Conservation (phyloP, 768 basidiomycete species). For the Clitopilus passeckerianus region DNA sequence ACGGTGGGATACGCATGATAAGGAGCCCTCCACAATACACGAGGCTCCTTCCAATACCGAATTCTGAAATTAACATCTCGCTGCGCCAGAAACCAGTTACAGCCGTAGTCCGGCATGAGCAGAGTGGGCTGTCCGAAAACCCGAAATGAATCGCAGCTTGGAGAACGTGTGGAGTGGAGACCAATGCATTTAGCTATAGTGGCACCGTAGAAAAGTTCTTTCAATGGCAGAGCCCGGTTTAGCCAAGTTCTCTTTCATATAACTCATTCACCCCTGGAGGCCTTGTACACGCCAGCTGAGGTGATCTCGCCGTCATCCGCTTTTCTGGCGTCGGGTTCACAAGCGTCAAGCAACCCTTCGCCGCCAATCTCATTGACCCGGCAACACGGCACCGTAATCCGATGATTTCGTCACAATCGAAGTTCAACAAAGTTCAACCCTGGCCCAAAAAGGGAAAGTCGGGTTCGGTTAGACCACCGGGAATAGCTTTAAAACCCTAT, state of each 20-base stretch:
- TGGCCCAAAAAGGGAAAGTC: not conserved
- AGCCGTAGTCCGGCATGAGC: not conserved
- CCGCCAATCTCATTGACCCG: too few species aligned
- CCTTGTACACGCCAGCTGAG: too few species aligned
- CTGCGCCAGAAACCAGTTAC: not conserved
- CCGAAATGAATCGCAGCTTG: not conserved
- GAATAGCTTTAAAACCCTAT: not conserved
- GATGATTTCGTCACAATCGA: not conserved
- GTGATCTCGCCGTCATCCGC: too few species aligned
- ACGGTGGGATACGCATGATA: too few species aligned
- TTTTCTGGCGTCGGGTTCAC: too few species aligned
- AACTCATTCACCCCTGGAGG: too few species aligned
- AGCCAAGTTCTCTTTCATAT: too few species aligned
- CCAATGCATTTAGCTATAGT: not conserved
- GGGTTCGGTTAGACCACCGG: not conserved
- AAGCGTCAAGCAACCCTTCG: too few species aligned
- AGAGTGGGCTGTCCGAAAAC: not conserved
- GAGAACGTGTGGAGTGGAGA: not conserved
- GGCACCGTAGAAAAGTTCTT: not conserved
- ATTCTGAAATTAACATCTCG: not conserved
- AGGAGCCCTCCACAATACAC: too few species aligned
- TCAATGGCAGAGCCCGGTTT: not conserved
- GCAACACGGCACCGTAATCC: not conserved
- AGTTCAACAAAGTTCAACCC: too few species aligned
- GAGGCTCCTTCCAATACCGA: not conserved